These are phyloP conservation scores for Trametes versicolor DNA, from an alignment of 1,284 basidiomycete genomes.

Conservation along the genomic window DNA sequence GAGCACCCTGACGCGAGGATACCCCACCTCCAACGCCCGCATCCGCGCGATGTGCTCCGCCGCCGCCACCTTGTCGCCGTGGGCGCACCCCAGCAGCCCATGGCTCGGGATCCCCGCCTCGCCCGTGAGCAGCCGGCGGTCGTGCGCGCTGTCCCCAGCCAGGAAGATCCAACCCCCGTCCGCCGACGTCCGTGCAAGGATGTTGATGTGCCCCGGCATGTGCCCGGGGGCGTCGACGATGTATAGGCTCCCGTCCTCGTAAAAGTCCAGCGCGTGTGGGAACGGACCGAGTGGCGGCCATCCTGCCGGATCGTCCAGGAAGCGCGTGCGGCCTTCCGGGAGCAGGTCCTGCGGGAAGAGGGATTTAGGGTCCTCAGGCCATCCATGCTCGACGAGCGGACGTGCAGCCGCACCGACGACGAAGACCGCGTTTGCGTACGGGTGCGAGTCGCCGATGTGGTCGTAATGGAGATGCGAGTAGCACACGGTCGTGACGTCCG, in stretches of 20 bases:
- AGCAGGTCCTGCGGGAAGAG: constrained; percentile 50
- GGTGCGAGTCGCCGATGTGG: constrained; percentile 54
- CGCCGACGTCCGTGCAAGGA: constrained; percentile 62
- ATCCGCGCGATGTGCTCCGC: constrained; percentile 53
- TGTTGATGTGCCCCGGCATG: constrained; percentile 59
- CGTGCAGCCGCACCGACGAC: constrained; percentile 52
- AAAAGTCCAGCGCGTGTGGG: constrained; percentile 59
- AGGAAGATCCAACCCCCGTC: constrained; percentile 65
- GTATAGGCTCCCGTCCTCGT: constrained; percentile 64
- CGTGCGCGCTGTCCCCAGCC: constrained; percentile 64
- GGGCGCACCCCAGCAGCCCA: constrained; percentile 48
- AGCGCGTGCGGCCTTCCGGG: constrained; percentile 53
- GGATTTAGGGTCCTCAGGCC: constrained; percentile 51
- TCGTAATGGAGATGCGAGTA: constrained; percentile 60
- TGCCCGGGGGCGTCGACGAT: constrained; percentile 66
- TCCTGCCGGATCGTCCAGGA: constrained; percentile 22
- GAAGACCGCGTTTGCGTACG: constrained; percentile 57
- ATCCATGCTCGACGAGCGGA: constrained; percentile 48
- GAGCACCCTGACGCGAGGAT: constrained; percentile 53
- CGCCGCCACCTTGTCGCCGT: constrained; percentile 53
- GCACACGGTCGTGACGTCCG: constrained; percentile 54
- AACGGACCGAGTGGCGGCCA: constrained; percentile 55
- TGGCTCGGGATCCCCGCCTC: constrained; percentile 50
- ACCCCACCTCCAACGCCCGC: constrained; percentile 45
- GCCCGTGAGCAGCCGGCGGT: constrained; percentile 59